Conservation (phyloP, 1,284 basidiomycete species). For the Uromyces viciae-fabae region DNA sequence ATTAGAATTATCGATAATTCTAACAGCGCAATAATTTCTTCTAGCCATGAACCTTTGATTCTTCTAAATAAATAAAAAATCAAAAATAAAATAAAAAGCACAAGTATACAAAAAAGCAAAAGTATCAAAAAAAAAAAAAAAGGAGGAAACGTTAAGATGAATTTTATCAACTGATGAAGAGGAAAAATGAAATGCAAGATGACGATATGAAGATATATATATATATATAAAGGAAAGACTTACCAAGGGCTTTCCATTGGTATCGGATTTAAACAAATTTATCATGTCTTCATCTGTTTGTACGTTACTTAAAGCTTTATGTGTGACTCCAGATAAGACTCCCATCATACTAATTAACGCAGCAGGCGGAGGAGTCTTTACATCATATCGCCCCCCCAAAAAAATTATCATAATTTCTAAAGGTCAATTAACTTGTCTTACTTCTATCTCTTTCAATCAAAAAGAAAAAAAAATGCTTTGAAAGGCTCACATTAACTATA, state of each 20-base stretch:
- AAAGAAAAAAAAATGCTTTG: not conserved
- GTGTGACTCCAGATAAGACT: conserved; percentile 6
- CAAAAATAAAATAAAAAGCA: not conserved
- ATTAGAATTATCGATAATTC: conserved; percentile 63
- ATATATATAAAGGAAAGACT: not conserved
- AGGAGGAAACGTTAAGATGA: too few relatives aligned
- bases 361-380: conserved; percentile 36
- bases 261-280: conserved; percentile 28
- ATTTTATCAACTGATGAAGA: not conserved
- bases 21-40: conserved; percentile 82
- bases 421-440: too few relatives aligned
- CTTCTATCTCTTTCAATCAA: too few relatives aligned
- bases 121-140: not conserved
- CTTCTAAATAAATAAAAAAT: conserved; percentile 13
- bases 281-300: conserved; percentile 41
- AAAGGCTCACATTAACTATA: conserved; percentile 39
- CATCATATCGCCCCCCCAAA: too few relatives aligned
- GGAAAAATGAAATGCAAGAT: not conserved
- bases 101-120: not conserved
- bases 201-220: not conserved
- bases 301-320: conserved; percentile 19
- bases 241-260: conserved; percentile 22
- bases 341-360: conserved; percentile 41
- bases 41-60: conserved; percentile 66
- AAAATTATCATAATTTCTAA: too few relatives aligned